Percentiles rank a stretch among this genome's conserved stretches.
These are phyloP conservation scores for Globisporangium rhizosaccharum DNA, from an alignment of 352 stramenopile genomes.

Conservation along the genomic window DNA sequence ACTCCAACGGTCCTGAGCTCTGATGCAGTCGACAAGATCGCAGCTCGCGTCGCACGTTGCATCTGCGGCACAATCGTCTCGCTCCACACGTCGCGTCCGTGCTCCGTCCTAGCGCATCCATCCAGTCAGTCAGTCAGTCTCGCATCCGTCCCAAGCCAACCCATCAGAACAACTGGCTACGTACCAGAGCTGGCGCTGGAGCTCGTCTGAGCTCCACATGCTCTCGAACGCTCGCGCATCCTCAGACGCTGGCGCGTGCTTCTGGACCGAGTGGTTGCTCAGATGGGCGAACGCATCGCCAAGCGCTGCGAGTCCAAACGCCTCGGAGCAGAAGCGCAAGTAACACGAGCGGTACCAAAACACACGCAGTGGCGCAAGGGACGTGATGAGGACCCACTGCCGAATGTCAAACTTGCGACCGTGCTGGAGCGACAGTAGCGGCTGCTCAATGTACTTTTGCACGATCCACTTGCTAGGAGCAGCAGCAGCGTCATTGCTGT, in stretches of 20 bases:
- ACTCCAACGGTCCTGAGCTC: constrained; percentile 55
- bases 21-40: constrained; percentile 32
- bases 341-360: constrained; percentile 77
- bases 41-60: constrained; percentile 32
- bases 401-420: constrained; percentile 82
- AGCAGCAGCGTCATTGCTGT: background rate
- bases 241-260: constrained; percentile 23
- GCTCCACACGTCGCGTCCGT: constrained; percentile 41
- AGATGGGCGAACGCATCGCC: constrained; percentile 65
- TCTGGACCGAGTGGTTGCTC: constrained; percentile 85
- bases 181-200: constrained; percentile 34
- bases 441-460: constrained; percentile 86
- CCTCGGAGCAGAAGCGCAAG: constrained; percentile 60
- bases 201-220: constrained; percentile 63
- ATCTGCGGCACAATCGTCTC: constrained; percentile 50
- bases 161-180: background rate
- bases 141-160: too few relatives aligned
- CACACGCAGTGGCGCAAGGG: constrained; percentile 37
- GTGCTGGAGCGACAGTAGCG: constrained; percentile 39
- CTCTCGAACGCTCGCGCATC: constrained; percentile 10
- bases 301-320: constrained; percentile 27
- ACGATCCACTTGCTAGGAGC: constrained; percentile 48
- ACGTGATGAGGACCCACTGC: constrained; percentile 81
- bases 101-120: constrained; percentile 14
- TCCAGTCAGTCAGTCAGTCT: background rate